Percentiles rank a stretch among this genome's conserved stretches.
These are phyloP conservation scores for Euclidium syriacum DNA, from an alignment of 345 rosid genomes.

Conservation along the genomic window DNA sequence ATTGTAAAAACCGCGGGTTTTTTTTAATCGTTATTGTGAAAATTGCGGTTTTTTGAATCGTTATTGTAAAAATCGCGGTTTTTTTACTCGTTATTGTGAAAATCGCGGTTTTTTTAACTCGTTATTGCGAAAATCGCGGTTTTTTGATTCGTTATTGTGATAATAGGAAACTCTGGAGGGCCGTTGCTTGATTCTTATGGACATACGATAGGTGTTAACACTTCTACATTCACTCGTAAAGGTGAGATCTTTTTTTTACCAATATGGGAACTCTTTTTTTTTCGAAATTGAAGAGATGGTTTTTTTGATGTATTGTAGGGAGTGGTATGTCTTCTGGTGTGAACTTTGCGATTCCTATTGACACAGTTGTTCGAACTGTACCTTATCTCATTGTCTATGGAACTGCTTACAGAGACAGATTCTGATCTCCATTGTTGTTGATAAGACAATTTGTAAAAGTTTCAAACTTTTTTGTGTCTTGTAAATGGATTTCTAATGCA, in stretches of 20 bases:
- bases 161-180: slow-evolving; percentile 74
- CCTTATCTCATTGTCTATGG: slow-evolving; percentile 84
- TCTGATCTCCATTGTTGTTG: slow-evolving; percentile 27
- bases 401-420: slow-evolving; percentile 74
- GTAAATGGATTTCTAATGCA: neutral
- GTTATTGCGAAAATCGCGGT: neutral
- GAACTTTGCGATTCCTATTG: slow-evolving; percentile 78
- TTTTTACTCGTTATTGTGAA: neutral
- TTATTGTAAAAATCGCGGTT: neutral
- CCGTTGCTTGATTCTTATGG: slow-evolving; percentile 73
- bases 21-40: neutral
- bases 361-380: slow-evolving; percentile 59
- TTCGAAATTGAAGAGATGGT: neutral
- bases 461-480: neutral
- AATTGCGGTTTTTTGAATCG: no score
- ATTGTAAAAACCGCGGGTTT: neutral
- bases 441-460: neutral
- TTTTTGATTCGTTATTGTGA: neutral
- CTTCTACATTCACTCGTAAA: slow-evolving; percentile 80
- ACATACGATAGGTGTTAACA: slow-evolving; percentile 85
- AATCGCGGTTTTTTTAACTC: neutral
- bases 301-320: slow-evolving; percentile 47
- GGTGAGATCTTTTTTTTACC: slow-evolving; percentile 31
- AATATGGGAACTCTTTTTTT: neutral
- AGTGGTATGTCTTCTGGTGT: slow-evolving; percentile 75